Evolutionary conservation across 2,329 filamentous ascomycete genomes (phyloP), one percentile per base, ranked within the genome.

Genomic region (Didymella keratinophila): DNA sequence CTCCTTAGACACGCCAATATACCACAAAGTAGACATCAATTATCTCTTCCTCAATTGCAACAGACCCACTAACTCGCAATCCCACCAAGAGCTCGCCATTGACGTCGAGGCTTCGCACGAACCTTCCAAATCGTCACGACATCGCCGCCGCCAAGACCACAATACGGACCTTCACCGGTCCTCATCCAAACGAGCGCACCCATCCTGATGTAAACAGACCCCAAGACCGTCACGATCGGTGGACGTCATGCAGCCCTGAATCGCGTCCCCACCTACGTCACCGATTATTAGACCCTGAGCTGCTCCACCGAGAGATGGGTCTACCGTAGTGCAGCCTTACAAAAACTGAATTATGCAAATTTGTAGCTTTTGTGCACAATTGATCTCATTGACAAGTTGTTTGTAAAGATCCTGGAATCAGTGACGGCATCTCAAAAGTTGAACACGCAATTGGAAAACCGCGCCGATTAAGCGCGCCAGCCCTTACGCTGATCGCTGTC

Each of bases 231-330:
- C 7, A 14, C 34, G 37, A 52, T 52, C 54, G 48, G 54, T 48
- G 4, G 14, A 42, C 34, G 34, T 51, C 53, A 51, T 56, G 47
- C 53, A 56, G 39, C 45, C 39, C n/a, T 28, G 54, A 16, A 44
- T 41, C 43, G 14, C 16, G 32, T 36, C 46, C 46, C 48, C 48
- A 48, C 54, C 41, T 52, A 52, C 48, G 54, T 52, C 48, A 52
- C 54, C 48, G 37, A 57, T 52, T 41, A 57, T 52, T 41, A 56
- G 27, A 56, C 42, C 42, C 47, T 37, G 30, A 39, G 32, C 18
- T 2, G 21, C 21, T 46, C 42, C 21, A 30, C n/a, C 23, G 23
- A 25, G 23, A 25, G 23, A 25, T 7, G 23, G 23, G 23, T 7
- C 7, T n/a, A n/a, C n/a, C n/a, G n/a, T 25, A 25, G 23, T 7